Evolutionary conservation across 2,329 filamentous ascomycete genomes (phyloP), one percentile per base, ranked within the genome.

Genomic region (Tolypocladium endophyticum): DNA sequence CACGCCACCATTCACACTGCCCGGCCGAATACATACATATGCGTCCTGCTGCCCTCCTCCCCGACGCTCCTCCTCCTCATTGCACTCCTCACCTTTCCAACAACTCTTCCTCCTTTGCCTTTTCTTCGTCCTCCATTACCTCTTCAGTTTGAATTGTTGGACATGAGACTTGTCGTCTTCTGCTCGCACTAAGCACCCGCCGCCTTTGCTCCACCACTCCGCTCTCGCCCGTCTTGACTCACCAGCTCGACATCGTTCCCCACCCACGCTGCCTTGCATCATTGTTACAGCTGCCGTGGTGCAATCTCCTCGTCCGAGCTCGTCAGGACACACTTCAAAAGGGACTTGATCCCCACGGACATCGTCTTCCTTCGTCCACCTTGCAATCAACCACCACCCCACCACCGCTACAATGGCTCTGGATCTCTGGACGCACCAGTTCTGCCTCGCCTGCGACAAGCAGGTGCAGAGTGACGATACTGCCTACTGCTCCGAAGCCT

Each of bases 401-500:
- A 59, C 58, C 18, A 50, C 41, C 58, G 33, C 62, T 71, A 76
- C 71, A 65, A 84, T 83, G 79, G 78, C 81, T 72, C 76, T 78
- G 71, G 81, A 84, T 66, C 75, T 79, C 70, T 96, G 92, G 91
- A 89, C 89, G 68, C 90, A 89, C 74, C 88, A 95, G 76, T 96
- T 91, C 83, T 97, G 92, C 81, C 86, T 97, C 68, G 87, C 89
- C 78, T 97, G 92, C 80, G 92, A 97, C 78, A 88, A 88, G 77
- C 74, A 77, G 68, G 73, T 76, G 56, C 90, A 95, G 77, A 92
- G 89, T 62, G 84, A 89, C 64, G 86, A 86, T 60, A 87, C 87
- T 63, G 86, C 89, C 65, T 96, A 96, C 81, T 97, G 92, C 82
- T 96, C 91, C 55, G 92, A 97, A 77, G 85, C 89, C 36, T 97